Percentiles rank a stretch among this genome's conserved stretches.
Evolutionary conservation across 1,284 basidiomycete species (phyloP).

Genomic region (Tilletiopsis washingtonensis): DNA sequence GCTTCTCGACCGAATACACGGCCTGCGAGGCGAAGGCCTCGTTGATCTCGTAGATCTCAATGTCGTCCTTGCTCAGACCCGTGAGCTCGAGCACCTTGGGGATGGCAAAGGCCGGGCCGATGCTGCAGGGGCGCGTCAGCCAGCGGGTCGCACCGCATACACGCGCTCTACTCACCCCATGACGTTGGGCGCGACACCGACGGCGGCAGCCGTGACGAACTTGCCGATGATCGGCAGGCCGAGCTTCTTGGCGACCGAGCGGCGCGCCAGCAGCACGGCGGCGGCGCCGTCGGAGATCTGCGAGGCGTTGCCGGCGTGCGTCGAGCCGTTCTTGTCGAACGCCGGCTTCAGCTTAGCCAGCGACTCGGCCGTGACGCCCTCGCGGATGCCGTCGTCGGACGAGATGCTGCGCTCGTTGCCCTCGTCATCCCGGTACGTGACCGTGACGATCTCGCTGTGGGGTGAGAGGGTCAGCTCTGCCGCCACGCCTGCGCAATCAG

Average conservation of each 20-base stretch:
- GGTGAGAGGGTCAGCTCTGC: not conserved
- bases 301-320: conserved; percentile 84
- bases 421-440: conserved; percentile 72
- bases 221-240: conserved; percentile 88
- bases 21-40: conserved; percentile 51
- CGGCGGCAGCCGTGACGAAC: conserved; percentile 67
- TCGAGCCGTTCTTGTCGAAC: conserved; percentile 78
- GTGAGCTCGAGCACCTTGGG: conserved; percentile 54
- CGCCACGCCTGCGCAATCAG: not conserved
- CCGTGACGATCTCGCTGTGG: conserved; percentile 72
- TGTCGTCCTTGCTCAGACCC: conserved; percentile 61
- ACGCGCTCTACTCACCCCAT: conserved; percentile 42
- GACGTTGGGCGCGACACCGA: conserved; percentile 53
- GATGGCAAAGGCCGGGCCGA: conserved; percentile 46
- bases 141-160: too few species aligned
- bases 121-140: too few species aligned
- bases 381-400: conserved; percentile 74
- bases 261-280: conserved; percentile 78
- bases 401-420: conserved; percentile 71
- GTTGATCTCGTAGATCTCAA: conserved; percentile 72
- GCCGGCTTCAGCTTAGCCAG: conserved; percentile 87
- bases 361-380: conserved; percentile 79
- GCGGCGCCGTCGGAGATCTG: conserved; percentile 97
- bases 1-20: conserved; percentile 55
- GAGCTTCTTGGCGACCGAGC: conserved; percentile 77